These are phyloP conservation scores for Leccinum subgranulosum DNA, from an alignment of 768 basidiomycete species.

Conservation along the genomic window DNA sequence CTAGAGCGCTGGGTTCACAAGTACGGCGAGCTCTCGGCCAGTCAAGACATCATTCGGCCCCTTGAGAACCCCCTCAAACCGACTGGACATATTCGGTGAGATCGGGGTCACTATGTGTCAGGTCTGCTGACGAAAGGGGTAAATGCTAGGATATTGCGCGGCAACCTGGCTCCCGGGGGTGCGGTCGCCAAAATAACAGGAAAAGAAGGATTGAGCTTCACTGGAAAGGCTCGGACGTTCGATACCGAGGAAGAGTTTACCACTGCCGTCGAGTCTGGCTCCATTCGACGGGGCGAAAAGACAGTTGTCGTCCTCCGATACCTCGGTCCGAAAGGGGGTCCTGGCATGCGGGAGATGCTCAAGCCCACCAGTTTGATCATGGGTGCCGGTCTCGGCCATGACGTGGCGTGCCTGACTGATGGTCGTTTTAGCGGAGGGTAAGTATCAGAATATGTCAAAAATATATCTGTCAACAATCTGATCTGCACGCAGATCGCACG, in stretches of 20 bases:
- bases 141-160: slow-evolving; percentile 70
- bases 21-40: slow-evolving; percentile 66
- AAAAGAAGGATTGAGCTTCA: slow-evolving; percentile 88
- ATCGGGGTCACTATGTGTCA: slow-evolving; percentile 1
- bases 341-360: slow-evolving; percentile 99
- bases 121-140: not conserved
- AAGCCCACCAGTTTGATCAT: slow-evolving; percentile 98
- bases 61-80: slow-evolving; percentile 84
- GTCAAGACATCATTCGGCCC: slow-evolving; percentile 86
- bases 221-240: slow-evolving; percentile 90
- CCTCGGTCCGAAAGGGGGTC: slow-evolving; percentile 95
- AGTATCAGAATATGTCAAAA: slow-evolving; percentile 30
- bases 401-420: slow-evolving; percentile 96
- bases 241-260: slow-evolving; percentile 88
- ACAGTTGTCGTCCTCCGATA: slow-evolving; percentile 94
- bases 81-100: slow-evolving; percentile 85
- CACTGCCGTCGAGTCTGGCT: slow-evolving; percentile 81
- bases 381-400: slow-evolving; percentile 94
- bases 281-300: slow-evolving; percentile 94
- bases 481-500: slow-evolving; percentile 69
- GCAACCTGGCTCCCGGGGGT: slow-evolving; percentile 91
- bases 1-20: slow-evolving; percentile 84
- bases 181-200: slow-evolving; percentile 98
- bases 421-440: slow-evolving; percentile 98
- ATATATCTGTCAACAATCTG: slow-evolving; percentile 9